Base-by-base conservation (phyloP, 805 yeast genomes). In the Sporopachydermia lactativora region DNA sequence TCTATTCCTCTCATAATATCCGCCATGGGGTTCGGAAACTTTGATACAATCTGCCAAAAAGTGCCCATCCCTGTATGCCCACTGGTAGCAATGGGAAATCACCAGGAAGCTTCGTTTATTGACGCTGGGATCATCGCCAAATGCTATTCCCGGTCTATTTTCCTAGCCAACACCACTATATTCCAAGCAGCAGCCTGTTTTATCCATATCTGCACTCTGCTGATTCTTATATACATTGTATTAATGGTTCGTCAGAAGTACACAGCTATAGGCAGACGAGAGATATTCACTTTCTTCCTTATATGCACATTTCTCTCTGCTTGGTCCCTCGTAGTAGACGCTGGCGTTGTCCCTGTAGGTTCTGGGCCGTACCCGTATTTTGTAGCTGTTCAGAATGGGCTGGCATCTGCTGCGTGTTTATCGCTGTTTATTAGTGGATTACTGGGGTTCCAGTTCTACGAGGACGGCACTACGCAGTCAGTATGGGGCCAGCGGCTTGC, bases 191-290 rank as follows among this genome's bases (percentile, higher is more conserved):
- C 96, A 18, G 81, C 79, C 46, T 85, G 94, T 4, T 81, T 89
- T 54, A 73, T 86, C 15, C 84, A 88, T 53, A 75, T 89, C 40
- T 85, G 81, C 1, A 75, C 84, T 0, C 60, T 92, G 24, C 60
- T 71, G 4, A 70, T 84, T 35, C 47, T 81, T 31, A 64, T 78
- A 39, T 70, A 85, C 49, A 81, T 88, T 42, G 65, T 86, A 8
- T 82, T 77, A 64, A 78, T 81, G 49, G 75, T 88, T 36, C 68
- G 88, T 54, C 66, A 78, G 44, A 85, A 89, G 64, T 88, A 83
- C 55, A 92, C 98, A 0, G 96, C 97, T 8, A 88, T 92, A 43
- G 97, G 96, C 3, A 69, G 97, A 45, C 67, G 75, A 8, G 98
- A 92, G 54, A 81, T 86, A 77, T 59, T 84, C 41, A 73, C 71